Percentiles rank a stretch among this genome's conserved stretches.
These are phyloP conservation scores for Thermothelomyces thermophilus DNA, from an alignment of 2,329 filamentous ascomycete genomes.

Conservation along the genomic window DNA sequence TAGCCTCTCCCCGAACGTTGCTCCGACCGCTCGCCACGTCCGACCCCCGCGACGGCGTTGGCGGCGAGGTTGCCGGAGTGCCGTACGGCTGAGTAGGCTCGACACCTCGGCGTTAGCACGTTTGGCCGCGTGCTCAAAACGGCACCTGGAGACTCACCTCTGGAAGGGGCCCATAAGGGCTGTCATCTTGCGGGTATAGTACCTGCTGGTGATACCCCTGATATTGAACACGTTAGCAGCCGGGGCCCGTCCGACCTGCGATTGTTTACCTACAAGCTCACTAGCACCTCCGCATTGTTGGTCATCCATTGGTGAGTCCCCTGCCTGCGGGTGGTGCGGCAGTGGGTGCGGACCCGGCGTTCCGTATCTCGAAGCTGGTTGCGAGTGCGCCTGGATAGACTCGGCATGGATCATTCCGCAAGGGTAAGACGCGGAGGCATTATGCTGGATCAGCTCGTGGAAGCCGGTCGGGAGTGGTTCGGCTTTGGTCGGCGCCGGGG, in stretches of 20 bases:
- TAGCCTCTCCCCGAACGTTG: slow-evolving; percentile 26
- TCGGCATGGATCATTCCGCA: slow-evolving; percentile 27
- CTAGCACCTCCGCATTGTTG: slow-evolving; percentile 20
- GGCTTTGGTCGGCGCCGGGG: slow-evolving; percentile 38
- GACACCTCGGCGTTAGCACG: background rate
- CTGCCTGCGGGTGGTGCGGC: slow-evolving; percentile 22
- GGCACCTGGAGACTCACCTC: slow-evolving; percentile 20
- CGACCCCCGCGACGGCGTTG: slow-evolving; percentile 35
- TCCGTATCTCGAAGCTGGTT: slow-evolving; percentile 33
- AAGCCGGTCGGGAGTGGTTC: slow-evolving; percentile 37
- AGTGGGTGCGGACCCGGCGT: slow-evolving; percentile 31
- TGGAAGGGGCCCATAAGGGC: slow-evolving; percentile 25
- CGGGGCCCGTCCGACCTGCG: background rate
- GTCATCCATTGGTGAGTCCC: slow-evolving; percentile 29
- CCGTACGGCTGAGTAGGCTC: slow-evolving; percentile 35
- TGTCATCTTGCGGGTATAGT: slow-evolving; percentile 21
- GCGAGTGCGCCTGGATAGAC: slow-evolving; percentile 30
- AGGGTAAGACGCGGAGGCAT: slow-evolving; percentile 29
- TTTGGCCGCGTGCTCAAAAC: background rate
- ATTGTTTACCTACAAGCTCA: slow-evolving; percentile 17
- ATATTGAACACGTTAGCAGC: slow-evolving; percentile 16
- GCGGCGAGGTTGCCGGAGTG: slow-evolving; percentile 48
- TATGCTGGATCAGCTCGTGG: slow-evolving; percentile 40
- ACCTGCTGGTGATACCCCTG: slow-evolving; percentile 20
- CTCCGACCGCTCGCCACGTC: slow-evolving; percentile 36